Percentiles rank a stretch among this genome's conserved stretches.
phyloP scores from a whole-genome alignment of 169 alveolate species.

The Cryptosporidium felis region DNA sequence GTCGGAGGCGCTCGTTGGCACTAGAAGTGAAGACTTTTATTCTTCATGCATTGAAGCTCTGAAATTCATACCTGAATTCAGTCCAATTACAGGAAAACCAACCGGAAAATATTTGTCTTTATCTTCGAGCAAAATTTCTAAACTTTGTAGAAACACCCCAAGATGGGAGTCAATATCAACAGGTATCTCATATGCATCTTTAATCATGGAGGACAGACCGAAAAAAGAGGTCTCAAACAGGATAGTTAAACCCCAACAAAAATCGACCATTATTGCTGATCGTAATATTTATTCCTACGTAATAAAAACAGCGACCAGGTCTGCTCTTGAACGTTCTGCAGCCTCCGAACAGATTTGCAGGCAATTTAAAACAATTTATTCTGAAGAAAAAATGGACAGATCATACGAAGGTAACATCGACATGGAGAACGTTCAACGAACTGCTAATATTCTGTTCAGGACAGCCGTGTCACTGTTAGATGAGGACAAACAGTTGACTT shows the following conservation, averaged over 20 bases:
- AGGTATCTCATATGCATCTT: constrained; percentile 54
- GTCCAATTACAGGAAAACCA: neutral
- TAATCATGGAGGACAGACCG: constrained; percentile 18
- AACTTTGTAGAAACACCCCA: constrained; percentile 19
- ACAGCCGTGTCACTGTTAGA: constrained; percentile 50
- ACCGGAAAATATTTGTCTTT: constrained; percentile 4
- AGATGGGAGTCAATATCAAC: constrained; percentile 59
- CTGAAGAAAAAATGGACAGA: neutral
- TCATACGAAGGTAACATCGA: neutral
- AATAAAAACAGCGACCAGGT: constrained; percentile 60
- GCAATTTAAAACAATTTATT: constrained; percentile 18
- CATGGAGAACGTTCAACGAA: constrained; percentile 3
- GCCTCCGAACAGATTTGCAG: constrained; percentile 55
- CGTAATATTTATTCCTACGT: constrained; percentile 29
- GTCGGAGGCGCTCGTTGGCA: constrained; percentile 47
- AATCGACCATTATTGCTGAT: neutral
- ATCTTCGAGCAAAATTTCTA: neutral
- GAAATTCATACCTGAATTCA: constrained; percentile 26
- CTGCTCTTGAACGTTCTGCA: constrained; percentile 66
- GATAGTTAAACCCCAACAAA: neutral
- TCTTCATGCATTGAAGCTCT: constrained; percentile 50
- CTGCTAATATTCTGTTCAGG: constrained; percentile 40
- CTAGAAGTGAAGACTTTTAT: constrained; percentile 42
- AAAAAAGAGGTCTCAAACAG: neutral
- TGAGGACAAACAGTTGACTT: constrained; percentile 35